Evolutionary conservation across 805 yeast species (phyloP).

Genomic region (Yamadazyma insecticola): DNA sequence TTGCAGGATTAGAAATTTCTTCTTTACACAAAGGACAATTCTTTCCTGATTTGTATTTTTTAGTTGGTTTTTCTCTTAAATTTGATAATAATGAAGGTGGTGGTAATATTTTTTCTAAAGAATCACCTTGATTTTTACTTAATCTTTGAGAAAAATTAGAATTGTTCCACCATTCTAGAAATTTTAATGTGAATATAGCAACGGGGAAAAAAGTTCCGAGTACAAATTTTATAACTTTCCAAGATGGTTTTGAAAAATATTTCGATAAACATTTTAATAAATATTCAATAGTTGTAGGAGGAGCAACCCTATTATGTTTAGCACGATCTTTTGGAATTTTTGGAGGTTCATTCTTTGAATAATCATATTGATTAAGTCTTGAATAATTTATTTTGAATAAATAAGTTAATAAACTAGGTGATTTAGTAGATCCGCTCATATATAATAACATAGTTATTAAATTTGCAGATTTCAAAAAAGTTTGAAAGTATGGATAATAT

Average conservation of each 20-base stretch:
- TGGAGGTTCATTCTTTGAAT: slow-evolving; percentile 28
- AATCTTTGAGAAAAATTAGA: slow-evolving; percentile 64
- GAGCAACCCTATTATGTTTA: slow-evolving; percentile 28
- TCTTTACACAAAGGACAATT: slow-evolving; percentile 69
- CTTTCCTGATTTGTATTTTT: slow-evolving; percentile 25
- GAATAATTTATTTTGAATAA: slow-evolving; percentile 62
- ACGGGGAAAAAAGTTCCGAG: slow-evolving; percentile 65
- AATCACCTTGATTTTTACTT: slow-evolving; percentile 43
- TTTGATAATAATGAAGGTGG: slow-evolving; percentile 31
- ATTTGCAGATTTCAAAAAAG: slow-evolving; percentile 43
- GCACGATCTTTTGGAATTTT: slow-evolving; percentile 8
- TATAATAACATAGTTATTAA: slow-evolving; percentile 59
- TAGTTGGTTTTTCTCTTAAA: slow-evolving; percentile 11
- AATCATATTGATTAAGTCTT: slow-evolving; percentile 51
- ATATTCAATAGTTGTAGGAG: slow-evolving; percentile 38
- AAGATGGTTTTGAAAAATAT: slow-evolving; percentile 21
- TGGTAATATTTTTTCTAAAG: slow-evolving; percentile 46
- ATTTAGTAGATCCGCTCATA: slow-evolving; percentile 60
- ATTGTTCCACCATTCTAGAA: slow-evolving; percentile 90
- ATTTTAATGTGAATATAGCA: slow-evolving; percentile 75
- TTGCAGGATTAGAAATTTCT: slow-evolving; percentile 70
- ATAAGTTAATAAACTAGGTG: slow-evolving; percentile 59
- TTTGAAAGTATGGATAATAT: slow-evolving; percentile 56
- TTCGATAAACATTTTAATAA: slow-evolving; percentile 18
- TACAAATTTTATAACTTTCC: slow-evolving; percentile 26